Conservation (phyloP, 495 filamentous ascomycete species). For the Talaromyces trachyspermus region DNA sequence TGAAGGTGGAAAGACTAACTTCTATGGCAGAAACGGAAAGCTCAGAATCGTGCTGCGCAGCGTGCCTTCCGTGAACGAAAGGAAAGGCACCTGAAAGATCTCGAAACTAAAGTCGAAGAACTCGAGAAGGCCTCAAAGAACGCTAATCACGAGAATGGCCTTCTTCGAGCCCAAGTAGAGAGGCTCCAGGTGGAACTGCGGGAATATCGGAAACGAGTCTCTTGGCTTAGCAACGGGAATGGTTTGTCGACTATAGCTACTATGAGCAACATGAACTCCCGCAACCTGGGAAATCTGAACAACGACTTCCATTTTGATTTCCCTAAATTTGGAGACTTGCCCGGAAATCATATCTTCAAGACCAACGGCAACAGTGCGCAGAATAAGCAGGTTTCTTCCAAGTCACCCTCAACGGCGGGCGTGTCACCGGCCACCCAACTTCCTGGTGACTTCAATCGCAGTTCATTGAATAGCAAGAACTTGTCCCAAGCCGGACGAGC, state of each 20-base stretch:
- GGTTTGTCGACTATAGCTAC: constrained; percentile 42
- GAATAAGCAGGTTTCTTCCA: constrained; percentile 25
- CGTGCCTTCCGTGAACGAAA: constrained; percentile 96
- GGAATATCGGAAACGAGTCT: constrained; percentile 83
- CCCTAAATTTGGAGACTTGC: constrained; percentile 79
- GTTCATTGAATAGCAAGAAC: constrained; percentile 1
- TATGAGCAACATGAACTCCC: constrained; percentile 28
- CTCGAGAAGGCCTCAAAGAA: constrained; percentile 80
- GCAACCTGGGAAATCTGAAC: constrained; percentile 43
- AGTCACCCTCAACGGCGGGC: constrained; percentile 4
- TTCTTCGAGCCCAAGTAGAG: constrained; percentile 79
- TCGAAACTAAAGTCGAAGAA: constrained; percentile 90
- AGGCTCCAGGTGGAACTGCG: constrained; percentile 76
- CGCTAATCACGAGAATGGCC: constrained; percentile 77
- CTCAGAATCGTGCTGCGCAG: constrained; percentile 95
- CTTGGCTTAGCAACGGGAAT: constrained; percentile 44
- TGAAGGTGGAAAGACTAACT: too few species aligned
- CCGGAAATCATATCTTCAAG: constrained; percentile 54
- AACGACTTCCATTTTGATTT: constrained; percentile 94
- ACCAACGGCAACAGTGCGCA: constrained; percentile 33
- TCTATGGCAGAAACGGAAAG: constrained; percentile 82
- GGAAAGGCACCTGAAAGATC: constrained; percentile 92
- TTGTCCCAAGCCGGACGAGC: constrained; percentile 2
- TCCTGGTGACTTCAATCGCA: constrained; percentile 19
- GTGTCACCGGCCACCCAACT: constrained; percentile 23